A percentile compares a stretch with the other conserved stretches of the same genome.
phyloP scores from a whole-genome alignment of 257 asterid species.

The Thymus mandschuricus region DNA sequence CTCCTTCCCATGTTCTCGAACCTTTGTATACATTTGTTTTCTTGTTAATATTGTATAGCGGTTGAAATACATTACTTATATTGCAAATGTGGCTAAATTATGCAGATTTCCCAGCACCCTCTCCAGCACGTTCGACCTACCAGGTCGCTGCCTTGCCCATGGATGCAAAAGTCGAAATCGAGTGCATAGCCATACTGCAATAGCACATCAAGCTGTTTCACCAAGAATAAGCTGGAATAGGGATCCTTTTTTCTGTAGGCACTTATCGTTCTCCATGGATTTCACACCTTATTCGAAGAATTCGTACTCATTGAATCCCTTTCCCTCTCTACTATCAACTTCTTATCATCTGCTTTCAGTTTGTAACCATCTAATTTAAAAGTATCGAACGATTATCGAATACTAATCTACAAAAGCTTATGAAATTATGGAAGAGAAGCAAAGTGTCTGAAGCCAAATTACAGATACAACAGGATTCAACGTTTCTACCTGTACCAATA shows the following conservation, averaged over 20 bases:
- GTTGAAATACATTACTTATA: no score
- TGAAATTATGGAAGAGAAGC: constrained; percentile 16
- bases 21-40: neutral
- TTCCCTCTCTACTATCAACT: constrained; percentile 6
- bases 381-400: no score
- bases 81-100: constrained; percentile 16
- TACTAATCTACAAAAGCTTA: neutral
- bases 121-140: constrained; percentile 92
- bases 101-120: constrained; percentile 86
- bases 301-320: neutral
- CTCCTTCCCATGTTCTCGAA: neutral
- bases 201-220: constrained; percentile 12
- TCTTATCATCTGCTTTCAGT: neutral
- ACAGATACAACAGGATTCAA: constrained; percentile 34
- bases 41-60: neutral
- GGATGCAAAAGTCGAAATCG: constrained; percentile 85
- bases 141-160: constrained; percentile 92
- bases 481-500: constrained; percentile 29
- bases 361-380: neutral
- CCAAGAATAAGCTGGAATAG: constrained; percentile 29
- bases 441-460: constrained; percentile 29
- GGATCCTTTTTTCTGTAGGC: neutral
- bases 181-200: constrained; percentile 73
- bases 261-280: constrained; percentile 4
- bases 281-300: constrained; percentile 13